These are phyloP conservation scores for Aspergillus avenaceus DNA, from an alignment of 495 filamentous ascomycete genomes.

Conservation along the genomic window DNA sequence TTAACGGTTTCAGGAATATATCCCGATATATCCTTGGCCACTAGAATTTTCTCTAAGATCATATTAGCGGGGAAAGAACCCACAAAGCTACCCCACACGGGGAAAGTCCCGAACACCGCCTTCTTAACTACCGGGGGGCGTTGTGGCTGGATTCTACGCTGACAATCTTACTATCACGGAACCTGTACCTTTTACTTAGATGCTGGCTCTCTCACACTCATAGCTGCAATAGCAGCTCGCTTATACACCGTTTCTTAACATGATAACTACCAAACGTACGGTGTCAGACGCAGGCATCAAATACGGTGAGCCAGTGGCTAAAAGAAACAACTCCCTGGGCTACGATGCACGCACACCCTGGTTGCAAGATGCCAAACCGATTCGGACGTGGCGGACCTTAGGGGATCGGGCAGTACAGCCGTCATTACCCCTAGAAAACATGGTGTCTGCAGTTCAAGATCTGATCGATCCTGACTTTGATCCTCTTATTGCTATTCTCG, in stretches of 20 bases:
- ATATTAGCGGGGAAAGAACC: slow-evolving; percentile 16
- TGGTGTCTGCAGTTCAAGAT: slow-evolving; percentile 41
- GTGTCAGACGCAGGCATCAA: slow-evolving; percentile 19
- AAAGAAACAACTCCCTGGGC: slow-evolving; percentile 25
- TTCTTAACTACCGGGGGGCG: slow-evolving; percentile 12
- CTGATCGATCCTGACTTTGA: slow-evolving; percentile 43
- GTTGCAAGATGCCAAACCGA: slow-evolving; percentile 27
- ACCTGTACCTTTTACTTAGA: background rate
- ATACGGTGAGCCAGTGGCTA: slow-evolving; percentile 14
- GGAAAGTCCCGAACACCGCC: slow-evolving; percentile 30
- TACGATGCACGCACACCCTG: slow-evolving; percentile 36
- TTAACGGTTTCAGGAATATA: too few relatives aligned
- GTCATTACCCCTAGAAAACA: slow-evolving; percentile 37
- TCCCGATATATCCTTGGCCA: background rate
- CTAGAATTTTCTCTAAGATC: background rate
- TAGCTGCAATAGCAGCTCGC: background rate
- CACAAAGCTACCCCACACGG: slow-evolving; percentile 12
- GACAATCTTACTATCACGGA: background rate
- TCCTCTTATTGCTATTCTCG: slow-evolving; percentile 39
- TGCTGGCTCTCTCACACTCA: slow-evolving; percentile 5
- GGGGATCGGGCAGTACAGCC: slow-evolving; percentile 28
- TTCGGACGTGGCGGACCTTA: slow-evolving; percentile 27
- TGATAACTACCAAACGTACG: slow-evolving; percentile 26
- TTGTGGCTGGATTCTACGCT: background rate
- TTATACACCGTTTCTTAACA: slow-evolving; percentile 1